phyloP scores from a whole-genome alignment of 257 asterid species.

The Solanum bulbocastanum region DNA sequence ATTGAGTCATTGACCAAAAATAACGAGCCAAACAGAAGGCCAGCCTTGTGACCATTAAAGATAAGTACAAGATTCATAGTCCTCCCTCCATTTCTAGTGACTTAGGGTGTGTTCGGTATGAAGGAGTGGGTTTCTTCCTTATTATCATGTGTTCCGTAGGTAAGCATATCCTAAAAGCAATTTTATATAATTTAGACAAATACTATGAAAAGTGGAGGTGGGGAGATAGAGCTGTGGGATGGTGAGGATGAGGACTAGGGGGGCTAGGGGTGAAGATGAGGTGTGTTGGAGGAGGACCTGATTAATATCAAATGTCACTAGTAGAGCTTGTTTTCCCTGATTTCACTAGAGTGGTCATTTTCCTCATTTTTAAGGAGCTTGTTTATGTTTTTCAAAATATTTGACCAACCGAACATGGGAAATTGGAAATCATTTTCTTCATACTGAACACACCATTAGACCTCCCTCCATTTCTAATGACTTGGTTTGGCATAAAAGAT shows the following conservation, averaged over 20 bases:
- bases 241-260: neutral
- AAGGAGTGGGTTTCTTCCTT: neutral
- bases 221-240: neutral
- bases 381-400: neutral
- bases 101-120: neutral
- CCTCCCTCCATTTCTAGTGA: neutral
- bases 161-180: neutral
- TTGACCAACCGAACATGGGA: neutral
- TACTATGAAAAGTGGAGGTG: neutral
- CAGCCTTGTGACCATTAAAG: neutral
- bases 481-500: neutral
- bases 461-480: neutral
- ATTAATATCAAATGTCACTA: neutral
- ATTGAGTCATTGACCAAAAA: neutral
- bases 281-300: neutral
- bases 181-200: neutral
- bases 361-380: neutral
- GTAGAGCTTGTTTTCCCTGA: neutral
- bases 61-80: neutral
- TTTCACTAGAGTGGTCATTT: neutral
- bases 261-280: neutral
- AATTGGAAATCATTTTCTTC: neutral
- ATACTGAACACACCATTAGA: neutral
- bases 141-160: neutral
- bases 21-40: neutral